Conservation (phyloP, 1,284 basidiomycete genomes). For the Chalciporus sp. region DNA sequence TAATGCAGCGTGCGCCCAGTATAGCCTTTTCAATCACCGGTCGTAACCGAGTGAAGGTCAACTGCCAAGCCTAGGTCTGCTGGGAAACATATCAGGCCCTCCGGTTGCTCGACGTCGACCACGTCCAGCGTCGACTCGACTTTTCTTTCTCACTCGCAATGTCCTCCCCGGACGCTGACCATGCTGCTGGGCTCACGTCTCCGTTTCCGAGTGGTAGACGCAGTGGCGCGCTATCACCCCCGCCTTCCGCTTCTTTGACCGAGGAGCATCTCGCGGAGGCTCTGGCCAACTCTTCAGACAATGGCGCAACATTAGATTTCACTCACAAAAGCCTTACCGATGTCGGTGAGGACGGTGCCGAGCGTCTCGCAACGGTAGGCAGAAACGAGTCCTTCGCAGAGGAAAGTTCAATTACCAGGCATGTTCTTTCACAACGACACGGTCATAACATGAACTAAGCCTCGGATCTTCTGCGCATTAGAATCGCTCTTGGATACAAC, state of each 20-base stretch:
- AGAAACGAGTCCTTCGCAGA: slow-evolving; percentile 51
- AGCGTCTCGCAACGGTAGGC: slow-evolving; percentile 69
- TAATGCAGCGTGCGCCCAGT: slow-evolving; percentile 9
- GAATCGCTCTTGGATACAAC: slow-evolving; percentile 89
- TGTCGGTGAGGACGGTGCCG: slow-evolving; percentile 72
- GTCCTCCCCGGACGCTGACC: slow-evolving; percentile 38
- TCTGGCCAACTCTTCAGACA: slow-evolving; percentile 68
- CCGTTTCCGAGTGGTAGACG: slow-evolving; percentile 25
- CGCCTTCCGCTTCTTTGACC: slow-evolving; percentile 48
- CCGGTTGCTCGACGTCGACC: slow-evolving; percentile 18
- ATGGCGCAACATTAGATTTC: slow-evolving; percentile 81
- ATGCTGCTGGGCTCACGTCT: slow-evolving; percentile 31
- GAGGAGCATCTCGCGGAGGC: slow-evolving; percentile 67
- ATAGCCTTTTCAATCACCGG: slow-evolving; percentile 30
- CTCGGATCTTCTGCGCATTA: slow-evolving; percentile 33
- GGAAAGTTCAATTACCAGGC: slow-evolving; percentile 73
- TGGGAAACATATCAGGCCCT: slow-evolving; percentile 19
- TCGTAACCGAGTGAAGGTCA: slow-evolving; percentile 28
- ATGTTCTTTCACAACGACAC: slow-evolving; percentile 27
- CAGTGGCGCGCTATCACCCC: slow-evolving; percentile 29
- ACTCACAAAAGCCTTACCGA: slow-evolving; percentile 77
- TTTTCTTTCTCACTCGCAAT: slow-evolving; percentile 22
- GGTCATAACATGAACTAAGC: slow-evolving; percentile 11
- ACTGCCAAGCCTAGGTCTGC: slow-evolving; percentile 16
- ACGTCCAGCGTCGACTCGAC: slow-evolving; percentile 14